Conservation (phyloP, 768 basidiomycete genomes). For the Suillus americanus region DNA sequence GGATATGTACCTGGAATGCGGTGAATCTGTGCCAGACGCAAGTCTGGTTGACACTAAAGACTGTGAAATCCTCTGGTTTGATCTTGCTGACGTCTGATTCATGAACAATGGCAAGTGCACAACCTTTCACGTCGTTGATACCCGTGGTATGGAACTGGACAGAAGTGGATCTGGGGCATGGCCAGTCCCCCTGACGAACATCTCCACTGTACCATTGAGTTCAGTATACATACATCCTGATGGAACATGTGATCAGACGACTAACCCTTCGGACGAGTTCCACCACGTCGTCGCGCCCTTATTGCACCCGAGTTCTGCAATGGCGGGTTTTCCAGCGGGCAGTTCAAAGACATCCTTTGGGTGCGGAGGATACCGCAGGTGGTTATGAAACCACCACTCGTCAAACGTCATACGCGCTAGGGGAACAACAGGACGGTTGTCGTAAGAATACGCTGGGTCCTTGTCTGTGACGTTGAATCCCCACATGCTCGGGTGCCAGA, state of each 20-base stretch:
- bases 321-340: constrained; percentile 25
- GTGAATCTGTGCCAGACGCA: constrained; percentile 43
- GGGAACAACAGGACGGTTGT: constrained; percentile 39
- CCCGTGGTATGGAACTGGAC: constrained; percentile 30
- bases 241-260: neutral
- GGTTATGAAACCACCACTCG: constrained; percentile 41
- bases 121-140: constrained; percentile 33
- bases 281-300: constrained; percentile 31
- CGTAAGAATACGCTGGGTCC: constrained; percentile 24
- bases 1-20: constrained; percentile 37
- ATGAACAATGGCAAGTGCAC: constrained; percentile 46
- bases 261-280: constrained; percentile 17
- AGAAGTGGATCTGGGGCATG: constrained; percentile 21
- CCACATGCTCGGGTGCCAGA: constrained; percentile 36
- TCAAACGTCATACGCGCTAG: constrained; percentile 28
- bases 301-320: constrained; percentile 30
- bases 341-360: constrained; percentile 31
- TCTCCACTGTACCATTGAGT: constrained; percentile 20
- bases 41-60: constrained; percentile 44
- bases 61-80: constrained; percentile 40
- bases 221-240: neutral
- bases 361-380: constrained; percentile 32
- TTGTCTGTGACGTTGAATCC: constrained; percentile 38
- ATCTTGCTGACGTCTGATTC: constrained; percentile 35
- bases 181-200: constrained; percentile 18